phyloP scores from a whole-genome alignment of 495 filamentous ascomycete genomes.

The Evernia prunastri region DNA sequence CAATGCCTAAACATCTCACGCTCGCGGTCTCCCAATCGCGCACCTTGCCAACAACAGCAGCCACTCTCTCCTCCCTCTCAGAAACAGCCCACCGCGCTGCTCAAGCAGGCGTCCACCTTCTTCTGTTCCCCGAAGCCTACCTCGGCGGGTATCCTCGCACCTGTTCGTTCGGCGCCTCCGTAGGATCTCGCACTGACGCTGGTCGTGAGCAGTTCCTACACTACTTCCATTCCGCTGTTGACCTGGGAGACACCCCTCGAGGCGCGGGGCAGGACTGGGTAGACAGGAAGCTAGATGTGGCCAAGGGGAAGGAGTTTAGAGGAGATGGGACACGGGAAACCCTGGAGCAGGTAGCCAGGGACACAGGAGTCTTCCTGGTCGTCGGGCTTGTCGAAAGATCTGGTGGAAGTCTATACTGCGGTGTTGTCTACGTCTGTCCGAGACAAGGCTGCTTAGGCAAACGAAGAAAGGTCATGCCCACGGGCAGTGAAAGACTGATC shows the following conservation, averaged over 20 bases:
- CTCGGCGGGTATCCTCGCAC: slow-evolving; percentile 88
- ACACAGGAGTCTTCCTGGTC: slow-evolving; percentile 75
- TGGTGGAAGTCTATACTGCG: slow-evolving; percentile 81
- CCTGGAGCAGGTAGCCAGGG: slow-evolving; percentile 63
- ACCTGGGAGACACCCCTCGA: slow-evolving; percentile 76
- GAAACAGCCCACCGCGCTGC: slow-evolving; percentile 44
- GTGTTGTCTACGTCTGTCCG: slow-evolving; percentile 77
- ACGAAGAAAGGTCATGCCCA: slow-evolving; percentile 92
- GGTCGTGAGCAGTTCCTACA: slow-evolving; percentile 79
- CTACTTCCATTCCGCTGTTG: slow-evolving; percentile 73
- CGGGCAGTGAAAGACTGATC: slow-evolving; percentile 71
- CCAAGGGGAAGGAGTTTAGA: slow-evolving; percentile 42
- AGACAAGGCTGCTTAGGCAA: slow-evolving; percentile 67
- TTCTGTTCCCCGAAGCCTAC: slow-evolving; percentile 91
- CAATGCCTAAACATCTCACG: slow-evolving; percentile 42
- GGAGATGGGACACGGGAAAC: slow-evolving; percentile 84
- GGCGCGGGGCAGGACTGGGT: slow-evolving; percentile 74
- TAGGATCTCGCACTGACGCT: slow-evolving; percentile 59
- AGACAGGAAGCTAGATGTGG: slow-evolving; percentile 49
- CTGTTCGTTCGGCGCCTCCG: slow-evolving; percentile 65
- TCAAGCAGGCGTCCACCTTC: slow-evolving; percentile 54
- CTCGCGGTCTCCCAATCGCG: slow-evolving; percentile 73
- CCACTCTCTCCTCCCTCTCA: slow-evolving; percentile 61
- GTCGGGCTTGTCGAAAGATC: slow-evolving; percentile 72
- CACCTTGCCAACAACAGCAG: slow-evolving; percentile 55